A percentile compares a stretch with the other conserved stretches of the same genome.
Conservation (phyloP, 2,329 filamentous ascomycete genomes). For the Hortaea werneckii region DNA sequence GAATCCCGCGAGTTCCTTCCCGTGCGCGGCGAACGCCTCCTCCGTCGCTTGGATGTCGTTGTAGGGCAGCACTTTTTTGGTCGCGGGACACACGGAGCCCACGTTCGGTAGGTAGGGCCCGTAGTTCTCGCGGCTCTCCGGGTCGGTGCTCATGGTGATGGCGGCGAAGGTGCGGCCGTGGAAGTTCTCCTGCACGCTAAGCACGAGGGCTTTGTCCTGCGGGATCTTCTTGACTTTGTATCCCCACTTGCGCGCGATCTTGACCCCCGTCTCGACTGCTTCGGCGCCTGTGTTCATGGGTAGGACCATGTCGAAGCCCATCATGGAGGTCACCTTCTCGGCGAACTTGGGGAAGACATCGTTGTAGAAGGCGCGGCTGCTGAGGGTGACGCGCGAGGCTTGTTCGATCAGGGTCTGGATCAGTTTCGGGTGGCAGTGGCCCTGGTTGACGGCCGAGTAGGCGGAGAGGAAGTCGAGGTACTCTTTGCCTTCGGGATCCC, state of each 20-base stretch:
- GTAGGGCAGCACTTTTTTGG: constrained; percentile 69
- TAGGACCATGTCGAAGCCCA: constrained; percentile 94
- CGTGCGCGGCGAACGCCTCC: constrained; percentile 67
- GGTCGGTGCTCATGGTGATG: constrained; percentile 89
- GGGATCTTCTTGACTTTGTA: constrained; percentile 93
- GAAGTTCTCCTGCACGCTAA: constrained; percentile 85
- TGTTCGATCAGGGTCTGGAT: constrained; percentile 85
- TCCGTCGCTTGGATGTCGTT: constrained; percentile 76
- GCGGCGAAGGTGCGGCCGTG: constrained; percentile 95
- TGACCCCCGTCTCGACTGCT: constrained; percentile 90
- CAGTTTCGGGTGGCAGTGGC: constrained; percentile 93
- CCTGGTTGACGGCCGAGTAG: constrained; percentile 96
- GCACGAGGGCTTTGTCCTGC: constrained; percentile 70
- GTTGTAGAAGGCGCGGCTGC: constrained; percentile 93
- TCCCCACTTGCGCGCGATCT: constrained; percentile 94
- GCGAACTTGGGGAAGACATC: constrained; percentile 96
- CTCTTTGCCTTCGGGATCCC: constrained; percentile 84
- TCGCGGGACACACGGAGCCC: constrained; percentile 65
- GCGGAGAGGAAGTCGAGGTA: constrained; percentile 98
- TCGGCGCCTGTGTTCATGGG: constrained; percentile 98
- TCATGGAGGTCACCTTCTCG: constrained; percentile 77
- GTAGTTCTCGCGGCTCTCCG: constrained; percentile 93
- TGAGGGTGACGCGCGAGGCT: constrained; percentile 79
- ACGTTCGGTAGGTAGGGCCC: constrained; percentile 89
- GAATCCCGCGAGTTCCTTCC: constrained; percentile 80